Base-by-base conservation (phyloP, 345 rosid species). In the Eucalyptus caleyi region DNA sequence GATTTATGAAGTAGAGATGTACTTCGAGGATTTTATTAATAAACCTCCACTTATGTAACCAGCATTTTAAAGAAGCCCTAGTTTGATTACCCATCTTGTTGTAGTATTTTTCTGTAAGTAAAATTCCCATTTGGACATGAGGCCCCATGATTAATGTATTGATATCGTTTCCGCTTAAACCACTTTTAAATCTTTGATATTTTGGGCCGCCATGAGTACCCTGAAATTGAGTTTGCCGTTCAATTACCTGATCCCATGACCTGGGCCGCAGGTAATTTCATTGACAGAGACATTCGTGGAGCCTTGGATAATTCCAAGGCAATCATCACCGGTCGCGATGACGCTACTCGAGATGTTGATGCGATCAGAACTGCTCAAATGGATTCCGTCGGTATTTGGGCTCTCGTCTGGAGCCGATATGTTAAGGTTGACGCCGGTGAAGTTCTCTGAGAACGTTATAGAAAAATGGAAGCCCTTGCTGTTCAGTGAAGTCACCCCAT, bases 381-480 rank as follows among this genome's bases (percentile, higher is more conserved):
- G 94, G 44, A 94, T 91, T 62, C 96, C 96, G 10, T 94, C 94
- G 3, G 95, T 94, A 86, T 93, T 94, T 0, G 95, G 94, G 91
- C 97, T 95, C 1, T 92, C 89, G 3, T 26, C 95, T 3, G 97
- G 97, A 10, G 97, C 98, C 7, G 90, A 86, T 30, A 95, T 85
- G 45, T 88, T 94, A 53, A 95, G 88, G 88, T 90, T 88, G 50
- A 62, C 49, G 62, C 90, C 34, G 2, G 87, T 91, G 53, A 94
- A 60, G 69, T 90, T 88, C 6, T 34, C 27, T 40, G 91, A 88
- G 44, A 88, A 67, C 16, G 92, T 89, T 4, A 95, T 23, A 88
- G 92, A 92, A 86, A 93, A 89, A 89, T 96, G 98, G 91, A 94
- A 95, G 44, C 91, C 95, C 90, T 91, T 94, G 94, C 94, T 90